Evolutionary conservation across 208 protist species (phyloP).

Genomic region (Naegleria lovaniensis): DNA sequence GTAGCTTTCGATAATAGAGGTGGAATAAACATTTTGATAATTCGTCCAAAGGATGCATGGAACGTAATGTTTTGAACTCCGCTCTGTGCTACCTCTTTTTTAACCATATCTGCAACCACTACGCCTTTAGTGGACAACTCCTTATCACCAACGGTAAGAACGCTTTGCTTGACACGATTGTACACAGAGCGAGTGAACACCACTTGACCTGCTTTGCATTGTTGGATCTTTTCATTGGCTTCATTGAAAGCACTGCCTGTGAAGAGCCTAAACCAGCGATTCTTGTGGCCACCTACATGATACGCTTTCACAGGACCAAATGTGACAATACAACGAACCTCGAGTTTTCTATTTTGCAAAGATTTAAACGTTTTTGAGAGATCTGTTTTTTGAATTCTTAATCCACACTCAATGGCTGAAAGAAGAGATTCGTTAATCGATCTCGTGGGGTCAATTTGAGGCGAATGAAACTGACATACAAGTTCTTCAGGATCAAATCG

Average conservation of each 20-base stretch:
- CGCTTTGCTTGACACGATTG: too few relatives aligned
- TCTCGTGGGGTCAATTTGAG: background rate
- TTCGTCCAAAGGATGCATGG: too few relatives aligned
- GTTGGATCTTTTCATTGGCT: too few relatives aligned
- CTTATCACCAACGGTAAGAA: too few relatives aligned
- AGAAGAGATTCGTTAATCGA: background rate
- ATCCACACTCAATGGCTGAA: background rate
- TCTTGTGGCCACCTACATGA: background rate
- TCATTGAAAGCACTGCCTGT: background rate
- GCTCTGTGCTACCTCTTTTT: too few relatives aligned
- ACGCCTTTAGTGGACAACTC: too few relatives aligned
- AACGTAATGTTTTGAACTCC: too few relatives aligned
- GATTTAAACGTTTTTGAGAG: background rate
- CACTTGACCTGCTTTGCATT: too few relatives aligned
- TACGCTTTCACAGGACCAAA: background rate
- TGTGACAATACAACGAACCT: background rate
- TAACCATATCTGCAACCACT: too few relatives aligned
- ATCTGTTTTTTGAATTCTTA: background rate
- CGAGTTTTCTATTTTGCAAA: background rate
- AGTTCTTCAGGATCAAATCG: background rate
- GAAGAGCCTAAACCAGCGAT: background rate
- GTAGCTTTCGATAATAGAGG: too few relatives aligned
- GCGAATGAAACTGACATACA: background rate
- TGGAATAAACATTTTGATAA: too few relatives aligned
- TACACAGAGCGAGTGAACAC: too few relatives aligned